Conservation (phyloP, 805 yeast genomes). For the Grigorovia jiainica region DNA sequence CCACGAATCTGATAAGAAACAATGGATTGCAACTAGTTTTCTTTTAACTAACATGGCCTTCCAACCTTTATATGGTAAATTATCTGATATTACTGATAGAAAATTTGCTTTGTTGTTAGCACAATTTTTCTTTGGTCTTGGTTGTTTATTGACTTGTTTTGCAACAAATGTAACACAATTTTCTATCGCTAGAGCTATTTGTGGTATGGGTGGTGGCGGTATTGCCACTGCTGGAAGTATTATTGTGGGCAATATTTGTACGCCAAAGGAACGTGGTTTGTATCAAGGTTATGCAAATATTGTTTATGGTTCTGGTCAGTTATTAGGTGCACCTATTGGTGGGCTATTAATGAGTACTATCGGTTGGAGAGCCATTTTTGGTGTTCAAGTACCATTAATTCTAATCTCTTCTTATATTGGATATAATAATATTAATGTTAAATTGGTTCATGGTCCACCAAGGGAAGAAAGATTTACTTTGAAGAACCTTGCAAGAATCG, state of each 20-base stretch:
- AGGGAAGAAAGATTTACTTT: slow-evolving; percentile 34
- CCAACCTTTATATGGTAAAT: slow-evolving; percentile 56
- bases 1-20: slow-evolving; percentile 36
- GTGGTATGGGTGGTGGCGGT: slow-evolving; percentile 93
- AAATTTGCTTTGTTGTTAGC: slow-evolving; percentile 35
- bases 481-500: slow-evolving; percentile 48
- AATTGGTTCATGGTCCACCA: slow-evolving; percentile 44
- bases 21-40: slow-evolving; percentile 63
- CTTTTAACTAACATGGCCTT: slow-evolving; percentile 55
- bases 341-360: slow-evolving; percentile 46
- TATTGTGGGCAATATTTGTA: slow-evolving; percentile 65
- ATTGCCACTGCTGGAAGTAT: slow-evolving; percentile 67
- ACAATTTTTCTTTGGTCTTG: slow-evolving; percentile 35
- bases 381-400: slow-evolving; percentile 38
- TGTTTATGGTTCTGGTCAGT: slow-evolving; percentile 65
- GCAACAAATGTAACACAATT: slow-evolving; percentile 28
- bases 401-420: slow-evolving; percentile 31
- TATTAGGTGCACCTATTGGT: slow-evolving; percentile 57
- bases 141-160: slow-evolving; percentile 37
- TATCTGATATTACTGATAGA: slow-evolving; percentile 49
- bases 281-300: slow-evolving; percentile 79
- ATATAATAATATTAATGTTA: slow-evolving; percentile 30
- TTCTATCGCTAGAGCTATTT: slow-evolving; percentile 52
- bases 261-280: slow-evolving; percentile 66
- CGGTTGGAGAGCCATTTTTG: slow-evolving; percentile 59